phyloP scores from a whole-genome alignment of 2,329 filamentous ascomycete genomes.

The Fusarium pseudoanthophilum region DNA sequence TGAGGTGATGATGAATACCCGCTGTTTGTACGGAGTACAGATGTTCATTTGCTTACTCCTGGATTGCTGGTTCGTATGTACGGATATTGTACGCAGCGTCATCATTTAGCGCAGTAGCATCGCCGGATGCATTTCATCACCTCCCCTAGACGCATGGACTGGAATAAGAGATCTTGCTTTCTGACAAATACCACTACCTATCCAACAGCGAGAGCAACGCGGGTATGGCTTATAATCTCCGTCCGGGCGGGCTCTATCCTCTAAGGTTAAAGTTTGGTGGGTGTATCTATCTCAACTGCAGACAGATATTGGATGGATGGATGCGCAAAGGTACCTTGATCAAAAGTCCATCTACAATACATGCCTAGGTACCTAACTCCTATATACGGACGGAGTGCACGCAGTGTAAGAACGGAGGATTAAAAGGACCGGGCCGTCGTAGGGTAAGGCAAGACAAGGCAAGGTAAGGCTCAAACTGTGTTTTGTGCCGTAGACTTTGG shows the following conservation, averaged over 20 bases:
- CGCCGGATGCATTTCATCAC: background rate
- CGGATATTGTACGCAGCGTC: background rate
- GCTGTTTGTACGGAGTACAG: background rate
- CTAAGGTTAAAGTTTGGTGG: background rate
- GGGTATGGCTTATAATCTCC: background rate
- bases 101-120: slow-evolving; percentile 19
- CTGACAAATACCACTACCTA: background rate
- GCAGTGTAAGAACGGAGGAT: slow-evolving; percentile 12
- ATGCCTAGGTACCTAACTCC: no score
- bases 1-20: background rate
- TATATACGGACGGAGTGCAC: background rate
- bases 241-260: background rate
- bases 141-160: slow-evolving; percentile 7
- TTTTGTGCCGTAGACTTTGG: background rate
- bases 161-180: slow-evolving; percentile 3
- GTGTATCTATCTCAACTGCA: background rate
- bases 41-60: background rate
- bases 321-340: background rate
- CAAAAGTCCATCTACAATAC: background rate
- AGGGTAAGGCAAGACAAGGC: background rate
- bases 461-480: background rate
- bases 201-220: background rate
- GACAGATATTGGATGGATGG: background rate
- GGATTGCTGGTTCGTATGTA: background rate
- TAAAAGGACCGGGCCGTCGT: slow-evolving; percentile 31